Evolutionary conservation across 306 rosid species (phyloP), one percentile per base, ranked within the genome.

Genomic region (Quercus agrifolia): DNA sequence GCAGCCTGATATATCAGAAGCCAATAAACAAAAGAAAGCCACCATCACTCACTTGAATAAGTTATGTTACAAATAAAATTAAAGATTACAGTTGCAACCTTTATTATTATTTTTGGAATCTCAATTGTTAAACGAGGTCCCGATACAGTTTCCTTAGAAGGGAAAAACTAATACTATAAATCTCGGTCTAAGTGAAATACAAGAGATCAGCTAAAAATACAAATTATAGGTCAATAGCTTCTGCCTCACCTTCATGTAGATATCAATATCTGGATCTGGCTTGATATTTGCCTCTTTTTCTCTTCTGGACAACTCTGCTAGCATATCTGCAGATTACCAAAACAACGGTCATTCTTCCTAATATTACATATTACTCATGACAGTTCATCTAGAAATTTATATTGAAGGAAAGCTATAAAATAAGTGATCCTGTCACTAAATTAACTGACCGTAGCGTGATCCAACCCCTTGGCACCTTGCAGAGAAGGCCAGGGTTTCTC

Each of bases 401-500:
- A 77, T 46, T 56, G 56, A 25, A 71, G 46, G 80, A 59, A 62
- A 59, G 18, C 51, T 51, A 9, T 28, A 6, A 70, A 46, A 57
- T 5, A 56, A 28, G 70, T 79, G 27, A 27, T 73, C 77, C 80
- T 51, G 41, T 5, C 55, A 38, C 15, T 6, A 17, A 30, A 6
- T 55, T 14, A 10, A 74, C 97, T 74, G 44, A 88, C 97, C 92
- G 80, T 88, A 89, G 62, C 87, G 85, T 10, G 80, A 27, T 31
- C 93, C 93, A 35, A 92, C 92, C 56, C 97, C 97, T 89, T 90
- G 97, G 54, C 91, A 89, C 83, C 91, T 90, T 70, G 97, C 97
- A 4, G 97, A 92, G 88, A 92, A 92, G 31, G 86, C 89, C 84
- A 92, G 71, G 51, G 97, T 90, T 86, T 92, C 96, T 82, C 97